Percentiles rank a stretch among this genome's conserved stretches.
Conservation (phyloP, 352 stramenopile species). For the Pythium graminicola region DNA sequence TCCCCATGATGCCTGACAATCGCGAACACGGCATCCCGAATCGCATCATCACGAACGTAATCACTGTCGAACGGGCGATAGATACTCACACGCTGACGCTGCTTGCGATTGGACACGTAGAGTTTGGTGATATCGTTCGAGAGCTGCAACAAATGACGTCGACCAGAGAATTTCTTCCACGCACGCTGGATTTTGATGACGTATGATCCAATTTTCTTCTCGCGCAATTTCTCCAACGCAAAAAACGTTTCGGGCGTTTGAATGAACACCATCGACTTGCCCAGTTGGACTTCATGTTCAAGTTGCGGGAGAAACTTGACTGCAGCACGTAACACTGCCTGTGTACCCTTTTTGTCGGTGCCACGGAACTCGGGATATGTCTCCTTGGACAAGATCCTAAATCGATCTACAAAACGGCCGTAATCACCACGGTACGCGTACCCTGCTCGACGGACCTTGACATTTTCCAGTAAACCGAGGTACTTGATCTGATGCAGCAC, state of each 20-base stretch:
- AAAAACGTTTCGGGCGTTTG: constrained; percentile 84
- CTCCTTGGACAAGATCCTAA: constrained; percentile 74
- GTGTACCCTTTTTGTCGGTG: constrained; percentile 79
- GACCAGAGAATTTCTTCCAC: too few relatives aligned
- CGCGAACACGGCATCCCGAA: constrained; percentile 55
- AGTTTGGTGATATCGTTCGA: constrained; percentile 82
- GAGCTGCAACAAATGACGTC: constrained; percentile 59
- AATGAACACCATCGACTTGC: constrained; percentile 88
- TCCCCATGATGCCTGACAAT: constrained; percentile 76
- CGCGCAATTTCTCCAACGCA: constrained; percentile 73
- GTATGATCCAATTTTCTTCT: constrained; percentile 63
- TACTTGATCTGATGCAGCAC: constrained; percentile 75
- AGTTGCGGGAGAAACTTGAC: constrained; percentile 61
- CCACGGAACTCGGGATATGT: constrained; percentile 76
- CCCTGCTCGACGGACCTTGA: constrained; percentile 75
- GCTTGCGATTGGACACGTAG: constrained; percentile 73
- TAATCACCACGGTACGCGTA: constrained; percentile 85
- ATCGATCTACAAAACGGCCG: constrained; percentile 73
- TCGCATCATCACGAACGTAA: constrained; percentile 58
- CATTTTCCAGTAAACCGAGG: constrained; percentile 75
- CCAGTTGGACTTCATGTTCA: constrained; percentile 72
- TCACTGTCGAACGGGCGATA: constrained; percentile 83
- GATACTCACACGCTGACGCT: constrained; percentile 80
- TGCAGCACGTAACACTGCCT: constrained; percentile 73
- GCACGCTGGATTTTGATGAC: constrained; percentile 82